Conservation (phyloP, 2,329 filamentous ascomycete genomes). For the Phaeoacremonium minimum region DNA sequence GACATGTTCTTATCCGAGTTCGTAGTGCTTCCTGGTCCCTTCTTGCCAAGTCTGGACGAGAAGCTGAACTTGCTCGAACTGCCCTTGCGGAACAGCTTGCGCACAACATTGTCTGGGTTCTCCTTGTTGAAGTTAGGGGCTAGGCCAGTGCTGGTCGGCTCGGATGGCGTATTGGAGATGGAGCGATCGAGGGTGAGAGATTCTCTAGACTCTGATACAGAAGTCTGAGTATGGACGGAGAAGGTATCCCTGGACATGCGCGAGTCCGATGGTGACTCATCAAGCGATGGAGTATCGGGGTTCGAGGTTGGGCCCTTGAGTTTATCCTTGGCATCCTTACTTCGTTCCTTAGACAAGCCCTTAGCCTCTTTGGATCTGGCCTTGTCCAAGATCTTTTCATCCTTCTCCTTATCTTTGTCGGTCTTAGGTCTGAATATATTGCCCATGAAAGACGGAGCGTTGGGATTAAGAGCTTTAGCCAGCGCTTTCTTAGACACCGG, state of each 20-base stretch:
- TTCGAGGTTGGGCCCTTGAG: conserved; percentile 4
- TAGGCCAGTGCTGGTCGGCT: conserved; percentile 35
- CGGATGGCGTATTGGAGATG: conserved; percentile 53
- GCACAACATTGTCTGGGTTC: conserved; percentile 49
- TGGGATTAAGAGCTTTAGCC: conserved; percentile 73
- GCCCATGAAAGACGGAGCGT: conserved; percentile 82
- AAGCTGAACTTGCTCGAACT: conserved; percentile 63
- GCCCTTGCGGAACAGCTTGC: conserved; percentile 61
- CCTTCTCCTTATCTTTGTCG: conserved; percentile 28
- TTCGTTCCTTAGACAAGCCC: conserved; percentile 27
- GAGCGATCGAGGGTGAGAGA: conserved; percentile 52
- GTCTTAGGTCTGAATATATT: conserved; percentile 53
- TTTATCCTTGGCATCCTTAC: conserved; percentile 18
- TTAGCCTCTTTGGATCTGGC: conserved; percentile 35
- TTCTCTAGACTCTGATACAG: conserved; percentile 56
- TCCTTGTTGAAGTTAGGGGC: conserved; percentile 40
- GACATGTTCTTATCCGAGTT: conserved; percentile 55
- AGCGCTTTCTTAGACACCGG: conserved; percentile 40
- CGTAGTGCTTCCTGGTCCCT: conserved; percentile 50
- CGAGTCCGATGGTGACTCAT: conserved; percentile 48
- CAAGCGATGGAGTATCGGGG: conserved; percentile 30
- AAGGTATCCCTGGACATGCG: conserved; percentile 52
- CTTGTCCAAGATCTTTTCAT: conserved; percentile 32
- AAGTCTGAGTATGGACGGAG: conserved; percentile 54
- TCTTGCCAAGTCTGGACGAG: conserved; percentile 52